phyloP scores from a whole-genome alignment of 2,329 filamentous ascomycete species.

The Fusarium ramigenum region DNA sequence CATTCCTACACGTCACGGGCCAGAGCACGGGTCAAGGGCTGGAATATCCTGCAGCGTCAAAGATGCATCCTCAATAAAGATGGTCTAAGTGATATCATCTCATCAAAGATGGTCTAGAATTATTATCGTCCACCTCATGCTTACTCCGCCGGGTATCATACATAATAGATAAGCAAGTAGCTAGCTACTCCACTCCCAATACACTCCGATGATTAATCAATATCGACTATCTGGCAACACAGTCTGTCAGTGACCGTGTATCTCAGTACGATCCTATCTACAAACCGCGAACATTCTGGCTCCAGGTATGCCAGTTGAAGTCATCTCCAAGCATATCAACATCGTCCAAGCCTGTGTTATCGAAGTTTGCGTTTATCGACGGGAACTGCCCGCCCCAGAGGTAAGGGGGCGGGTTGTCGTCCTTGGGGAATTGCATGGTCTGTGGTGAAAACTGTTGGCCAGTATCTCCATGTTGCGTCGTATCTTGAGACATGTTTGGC shows the following conservation, averaged over 20 bases:
- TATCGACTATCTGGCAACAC: not conserved
- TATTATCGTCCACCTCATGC: not conserved
- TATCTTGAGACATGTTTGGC: not conserved
- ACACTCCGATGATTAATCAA: not conserved
- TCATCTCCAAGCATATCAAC: slow-evolving; percentile 54
- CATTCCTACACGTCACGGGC: not conserved
- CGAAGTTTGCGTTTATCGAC: slow-evolving; percentile 43
- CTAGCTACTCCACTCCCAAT: slow-evolving; percentile 15
- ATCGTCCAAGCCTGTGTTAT: slow-evolving; percentile 45
- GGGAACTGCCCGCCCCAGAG: slow-evolving; percentile 53
- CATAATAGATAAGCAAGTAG: slow-evolving; percentile 12
- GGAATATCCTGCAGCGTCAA: no score
- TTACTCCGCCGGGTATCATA: slow-evolving; percentile 41
- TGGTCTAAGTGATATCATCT: not conserved
- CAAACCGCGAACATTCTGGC: slow-evolving; percentile 52
- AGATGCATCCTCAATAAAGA: not conserved
- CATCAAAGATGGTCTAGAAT: not conserved
- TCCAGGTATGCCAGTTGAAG: slow-evolving; percentile 62
- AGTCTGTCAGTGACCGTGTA: slow-evolving; percentile 31
- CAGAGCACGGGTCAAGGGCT: no score
- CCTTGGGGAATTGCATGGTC: slow-evolving; percentile 41
- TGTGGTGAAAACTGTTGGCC: slow-evolving; percentile 28
- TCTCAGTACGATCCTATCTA: slow-evolving; percentile 47
- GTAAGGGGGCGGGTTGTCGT: slow-evolving; percentile 52
- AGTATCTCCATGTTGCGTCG: slow-evolving; percentile 8